Evolutionary conservation across 495 filamentous ascomycete species (phyloP).

Genomic region (Trichoderma virens): DNA sequence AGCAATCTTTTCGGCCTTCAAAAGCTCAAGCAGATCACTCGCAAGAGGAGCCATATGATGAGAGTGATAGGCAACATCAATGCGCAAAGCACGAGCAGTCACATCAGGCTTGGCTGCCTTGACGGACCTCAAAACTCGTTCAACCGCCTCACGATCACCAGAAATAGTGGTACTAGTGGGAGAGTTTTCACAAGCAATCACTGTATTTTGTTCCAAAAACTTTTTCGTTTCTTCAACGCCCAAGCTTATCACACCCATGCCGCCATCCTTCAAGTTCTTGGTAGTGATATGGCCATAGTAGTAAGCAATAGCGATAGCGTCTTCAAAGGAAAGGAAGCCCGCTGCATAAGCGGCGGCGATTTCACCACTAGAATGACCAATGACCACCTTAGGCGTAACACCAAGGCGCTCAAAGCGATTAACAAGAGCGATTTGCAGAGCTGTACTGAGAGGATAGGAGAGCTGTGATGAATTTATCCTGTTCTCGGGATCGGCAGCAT

Average conservation of each 20-base stretch:
- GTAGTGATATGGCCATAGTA: slow-evolving; percentile 20
- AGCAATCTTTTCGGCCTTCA: slow-evolving; percentile 16
- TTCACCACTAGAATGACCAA: slow-evolving; percentile 31
- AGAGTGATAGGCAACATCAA: slow-evolving; percentile 42
- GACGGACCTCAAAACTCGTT: slow-evolving; percentile 18
- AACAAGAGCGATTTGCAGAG: slow-evolving; percentile 39
- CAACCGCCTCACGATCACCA: slow-evolving; percentile 30
- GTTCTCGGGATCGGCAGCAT: background rate
- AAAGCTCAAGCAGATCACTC: slow-evolving; percentile 17
- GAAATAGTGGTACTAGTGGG: slow-evolving; percentile 42
- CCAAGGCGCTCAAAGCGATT: slow-evolving; percentile 38
- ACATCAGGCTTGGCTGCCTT: slow-evolving; percentile 18
- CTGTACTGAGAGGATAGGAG: slow-evolving; percentile 33
- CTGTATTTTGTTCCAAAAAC: slow-evolving; percentile 19
- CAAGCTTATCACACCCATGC: slow-evolving; percentile 29
- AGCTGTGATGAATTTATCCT: slow-evolving; percentile 20
- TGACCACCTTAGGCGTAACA: slow-evolving; percentile 30
- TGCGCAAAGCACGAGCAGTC: slow-evolving; percentile 23
- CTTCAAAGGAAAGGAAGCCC: slow-evolving; percentile 19
- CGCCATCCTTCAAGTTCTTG: slow-evolving; percentile 18
- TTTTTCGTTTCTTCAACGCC: slow-evolving; percentile 15
- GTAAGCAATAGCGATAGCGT: slow-evolving; percentile 20
- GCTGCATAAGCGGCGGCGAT: slow-evolving; percentile 28
- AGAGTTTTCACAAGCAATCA: slow-evolving; percentile 21
- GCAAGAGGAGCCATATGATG: slow-evolving; percentile 23